Conservation (phyloP, 2,329 filamentous ascomycete genomes). For the Talaromyces rugulosus region DNA sequence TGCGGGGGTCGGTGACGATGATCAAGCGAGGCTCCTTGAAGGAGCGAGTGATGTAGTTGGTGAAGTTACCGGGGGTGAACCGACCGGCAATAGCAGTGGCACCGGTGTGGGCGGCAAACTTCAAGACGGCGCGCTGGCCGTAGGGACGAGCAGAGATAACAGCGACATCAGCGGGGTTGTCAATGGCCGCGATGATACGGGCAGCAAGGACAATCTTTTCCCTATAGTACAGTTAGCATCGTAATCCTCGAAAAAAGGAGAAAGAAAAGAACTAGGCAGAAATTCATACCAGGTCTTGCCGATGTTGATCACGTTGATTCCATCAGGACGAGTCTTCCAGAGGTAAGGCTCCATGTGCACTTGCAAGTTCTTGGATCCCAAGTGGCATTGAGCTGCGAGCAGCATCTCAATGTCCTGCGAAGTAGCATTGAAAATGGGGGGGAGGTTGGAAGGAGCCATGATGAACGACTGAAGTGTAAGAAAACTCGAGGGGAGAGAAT, state of each 20-base stretch:
- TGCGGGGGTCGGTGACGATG: slow-evolving; percentile 98
- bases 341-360: slow-evolving; percentile 99
- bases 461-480: slow-evolving; percentile 57
- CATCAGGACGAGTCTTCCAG: slow-evolving; percentile 98
- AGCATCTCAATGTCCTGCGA: slow-evolving; percentile 99
- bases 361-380: slow-evolving; percentile 99
- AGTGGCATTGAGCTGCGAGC: slow-evolving; percentile 91
- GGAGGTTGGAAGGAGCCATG: slow-evolving; percentile 94
- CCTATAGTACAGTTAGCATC: slow-evolving; percentile 49
- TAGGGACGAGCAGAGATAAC: slow-evolving; percentile 99
- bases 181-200: slow-evolving; percentile 96
- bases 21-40: slow-evolving; percentile 99
- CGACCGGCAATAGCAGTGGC: slow-evolving; percentile 97
- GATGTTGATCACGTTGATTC: slow-evolving; percentile 98
- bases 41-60: slow-evolving; percentile 99
- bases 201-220: slow-evolving; percentile 99
- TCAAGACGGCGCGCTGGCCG: slow-evolving; percentile 98
- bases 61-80: slow-evolving; percentile 99
- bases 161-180: slow-evolving; percentile 99
- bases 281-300: slow-evolving; percentile 90
- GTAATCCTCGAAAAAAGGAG: slow-evolving; percentile 1
- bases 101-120: slow-evolving; percentile 98
- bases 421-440: slow-evolving; percentile 93
- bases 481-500: slow-evolving; percentile 28
- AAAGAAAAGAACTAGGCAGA: background rate